These are phyloP conservation scores for Pseudonitzschia delicatissima DNA, from an alignment of 108 stramenopile species.

Conservation along the genomic window DNA sequence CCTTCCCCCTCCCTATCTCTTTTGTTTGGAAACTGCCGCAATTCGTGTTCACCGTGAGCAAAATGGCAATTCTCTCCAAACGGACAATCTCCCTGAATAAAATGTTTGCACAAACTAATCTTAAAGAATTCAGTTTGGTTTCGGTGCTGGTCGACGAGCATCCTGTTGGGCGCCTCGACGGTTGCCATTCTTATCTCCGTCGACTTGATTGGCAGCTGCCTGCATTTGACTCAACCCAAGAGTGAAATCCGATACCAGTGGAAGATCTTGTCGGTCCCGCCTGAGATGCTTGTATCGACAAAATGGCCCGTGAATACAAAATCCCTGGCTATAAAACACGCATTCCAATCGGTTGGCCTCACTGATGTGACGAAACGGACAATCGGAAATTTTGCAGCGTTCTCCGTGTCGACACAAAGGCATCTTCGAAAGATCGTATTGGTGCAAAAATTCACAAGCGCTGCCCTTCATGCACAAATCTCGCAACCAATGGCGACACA, in stretches of 20 bases:
- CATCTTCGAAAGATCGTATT: slow-evolving; percentile 91
- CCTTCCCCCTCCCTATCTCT: slow-evolving; percentile 14
- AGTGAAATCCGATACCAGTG: slow-evolving; percentile 82
- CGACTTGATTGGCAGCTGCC: slow-evolving; percentile 57
- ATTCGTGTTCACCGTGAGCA: slow-evolving; percentile 85
- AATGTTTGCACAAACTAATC: slow-evolving; percentile 86
- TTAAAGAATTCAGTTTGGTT: slow-evolving; percentile 92
- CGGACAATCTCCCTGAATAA: slow-evolving; percentile 84
- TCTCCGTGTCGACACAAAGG: slow-evolving; percentile 90
- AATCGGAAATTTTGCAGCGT: slow-evolving; percentile 87
- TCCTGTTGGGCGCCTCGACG: slow-evolving; percentile 27
- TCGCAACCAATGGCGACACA: slow-evolving; percentile 94
- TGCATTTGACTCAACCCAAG: slow-evolving; percentile 88
- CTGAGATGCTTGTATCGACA: slow-evolving; percentile 89
- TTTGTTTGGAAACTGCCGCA: slow-evolving; percentile 58
- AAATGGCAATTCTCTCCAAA: slow-evolving; percentile 82
- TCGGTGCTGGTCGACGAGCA: slow-evolving; percentile 63
- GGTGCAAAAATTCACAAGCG: slow-evolving; percentile 92
- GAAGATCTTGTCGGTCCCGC: slow-evolving; percentile 66
- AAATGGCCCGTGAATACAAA: slow-evolving; percentile 91
- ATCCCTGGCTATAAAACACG: slow-evolving; percentile 92
- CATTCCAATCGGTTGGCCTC: slow-evolving; percentile 91
- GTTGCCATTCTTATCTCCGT: slow-evolving; percentile 27
- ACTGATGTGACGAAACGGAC: slow-evolving; percentile 89
- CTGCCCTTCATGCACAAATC: slow-evolving; percentile 95